Conservation (phyloP, 2,329 filamentous ascomycete species). For the Colletotrichum tofieldiae region DNA sequence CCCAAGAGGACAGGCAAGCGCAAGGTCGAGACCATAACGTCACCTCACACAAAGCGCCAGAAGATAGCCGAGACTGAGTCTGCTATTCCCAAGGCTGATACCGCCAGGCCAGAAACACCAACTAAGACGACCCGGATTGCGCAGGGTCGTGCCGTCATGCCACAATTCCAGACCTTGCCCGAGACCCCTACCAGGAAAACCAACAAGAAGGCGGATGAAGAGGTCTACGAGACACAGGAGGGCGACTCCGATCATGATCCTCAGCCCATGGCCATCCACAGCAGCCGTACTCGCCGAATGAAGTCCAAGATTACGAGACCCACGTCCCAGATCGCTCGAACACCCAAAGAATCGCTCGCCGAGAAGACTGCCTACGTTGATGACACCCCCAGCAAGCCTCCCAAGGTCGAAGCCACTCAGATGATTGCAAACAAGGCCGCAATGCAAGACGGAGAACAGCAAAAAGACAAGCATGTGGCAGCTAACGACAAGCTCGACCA, state of each 20-base stretch:
- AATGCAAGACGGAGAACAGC: neutral
- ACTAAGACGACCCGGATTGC: no score
- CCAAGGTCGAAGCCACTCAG: neutral
- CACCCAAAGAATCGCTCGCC: neutral
- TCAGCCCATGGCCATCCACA: neutral
- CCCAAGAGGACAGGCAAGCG: neutral
- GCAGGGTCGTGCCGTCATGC: neutral
- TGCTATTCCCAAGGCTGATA: neutral
- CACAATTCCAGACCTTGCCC: neutral
- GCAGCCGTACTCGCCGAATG: neutral
- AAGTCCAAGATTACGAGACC: neutral
- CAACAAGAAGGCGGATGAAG: neutral
- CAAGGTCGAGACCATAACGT: neutral
- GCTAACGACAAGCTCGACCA: neutral
- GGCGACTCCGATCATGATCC: neutral
- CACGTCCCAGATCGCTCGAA: neutral
- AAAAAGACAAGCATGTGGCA: no score
- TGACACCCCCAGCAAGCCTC: neutral
- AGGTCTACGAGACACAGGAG: neutral
- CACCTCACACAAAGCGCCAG: neutral
- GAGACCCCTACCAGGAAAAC: neutral
- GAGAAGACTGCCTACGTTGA: neutral
- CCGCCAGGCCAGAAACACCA: neutral
- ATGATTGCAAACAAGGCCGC: neutral
- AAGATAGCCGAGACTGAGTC: neutral